Evolutionary conservation across 2,329 filamentous ascomycete species (phyloP), one percentile per base, ranked within the genome.

Genomic region (Diaporthe amygdali): DNA sequence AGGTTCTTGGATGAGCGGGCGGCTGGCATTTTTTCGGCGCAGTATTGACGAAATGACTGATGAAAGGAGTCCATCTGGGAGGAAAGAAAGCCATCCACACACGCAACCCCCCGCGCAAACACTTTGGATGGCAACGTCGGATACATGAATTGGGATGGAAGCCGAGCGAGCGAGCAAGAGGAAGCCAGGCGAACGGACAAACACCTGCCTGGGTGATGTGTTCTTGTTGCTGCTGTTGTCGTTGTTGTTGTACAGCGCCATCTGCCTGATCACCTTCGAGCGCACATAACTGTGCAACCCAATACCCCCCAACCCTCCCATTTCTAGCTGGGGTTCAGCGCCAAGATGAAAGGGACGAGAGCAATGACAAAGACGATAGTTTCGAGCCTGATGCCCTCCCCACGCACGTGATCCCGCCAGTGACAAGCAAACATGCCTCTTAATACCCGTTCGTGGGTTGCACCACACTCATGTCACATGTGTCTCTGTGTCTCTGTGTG

Each of bases 31-130:
- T 56, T 37, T 66, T 52, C 27, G 63, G 49, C 66, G 54, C 52
- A 68, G 41, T 25, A 39, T 54, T 49, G 34, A 68, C 22, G 41
- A 59, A 59, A 68, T 41, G 66, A 68, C 25, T 68, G 66, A 68
- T 39, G 34, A 47, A 46, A 15, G 51, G 20, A 56, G 39, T 20
- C 7, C 10, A 46, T 10, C 6, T 59, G 52, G 52, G 66, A 37
- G n/a, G 46, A 22, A 34, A 30, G 52, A 10, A n/a, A 44, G 22
- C 20, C n/a, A 14, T 34, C 17, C 34, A 27, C 54, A 52, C 49
- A n/a, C 22, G 14, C 32, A 27, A 27, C 12, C 32, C 46, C 51
- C 32, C n/a, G 15, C 8, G 51, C 51, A 17, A 15, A 20, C 37
- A 34, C 27, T 20, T 25, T 54, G 20, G n/a, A 37, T 27, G 14